Evolutionary conservation across 768 basidiomycete species (phyloP).

Genomic region (Termitomyces sp.): DNA sequence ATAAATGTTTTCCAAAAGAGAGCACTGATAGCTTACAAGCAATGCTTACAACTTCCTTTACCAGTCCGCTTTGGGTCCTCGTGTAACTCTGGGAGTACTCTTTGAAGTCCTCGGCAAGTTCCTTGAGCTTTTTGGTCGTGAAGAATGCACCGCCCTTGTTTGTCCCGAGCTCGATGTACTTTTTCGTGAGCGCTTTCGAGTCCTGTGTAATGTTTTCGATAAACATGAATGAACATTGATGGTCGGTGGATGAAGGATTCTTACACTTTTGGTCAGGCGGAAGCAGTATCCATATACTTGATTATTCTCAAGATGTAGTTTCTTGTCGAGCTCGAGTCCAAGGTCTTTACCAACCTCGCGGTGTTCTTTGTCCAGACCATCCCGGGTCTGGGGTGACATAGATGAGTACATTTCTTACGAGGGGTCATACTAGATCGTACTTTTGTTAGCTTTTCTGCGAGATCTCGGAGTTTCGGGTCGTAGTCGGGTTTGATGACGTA

Average conservation of each 20-base stretch:
- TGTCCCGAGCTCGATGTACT: constrained; percentile 82
- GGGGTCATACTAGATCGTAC: constrained; percentile 28
- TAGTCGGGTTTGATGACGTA: constrained; percentile 93
- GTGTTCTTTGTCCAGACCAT: constrained; percentile 84
- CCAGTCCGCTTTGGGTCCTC: constrained; percentile 74
- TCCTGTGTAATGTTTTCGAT: constrained; percentile 53
- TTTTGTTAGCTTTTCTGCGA: constrained; percentile 66
- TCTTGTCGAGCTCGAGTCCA: constrained; percentile 86
- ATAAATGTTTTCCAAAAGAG: constrained; percentile 25
- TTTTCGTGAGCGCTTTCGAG: constrained; percentile 64
- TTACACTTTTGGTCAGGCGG: constrained; percentile 85
- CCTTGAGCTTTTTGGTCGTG: constrained; percentile 74
- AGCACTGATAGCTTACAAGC: constrained; percentile 59
- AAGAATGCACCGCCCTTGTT: constrained; percentile 88
- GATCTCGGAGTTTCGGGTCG: constrained; percentile 67
- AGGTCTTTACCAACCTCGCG: constrained; percentile 64
- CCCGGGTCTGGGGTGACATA: constrained; percentile 48
- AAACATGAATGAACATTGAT: neutral
- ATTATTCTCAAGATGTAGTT: constrained; percentile 92
- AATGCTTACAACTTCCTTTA: constrained; percentile 90
- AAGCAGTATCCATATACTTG: constrained; percentile 90
- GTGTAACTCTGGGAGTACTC: constrained; percentile 70
- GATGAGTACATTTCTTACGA: neutral
- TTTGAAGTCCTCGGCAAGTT: constrained; percentile 67
- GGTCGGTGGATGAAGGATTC: constrained; percentile 25